Conservation (phyloP, 2,329 filamentous ascomycete genomes). For the Myriangium duriaei region DNA sequence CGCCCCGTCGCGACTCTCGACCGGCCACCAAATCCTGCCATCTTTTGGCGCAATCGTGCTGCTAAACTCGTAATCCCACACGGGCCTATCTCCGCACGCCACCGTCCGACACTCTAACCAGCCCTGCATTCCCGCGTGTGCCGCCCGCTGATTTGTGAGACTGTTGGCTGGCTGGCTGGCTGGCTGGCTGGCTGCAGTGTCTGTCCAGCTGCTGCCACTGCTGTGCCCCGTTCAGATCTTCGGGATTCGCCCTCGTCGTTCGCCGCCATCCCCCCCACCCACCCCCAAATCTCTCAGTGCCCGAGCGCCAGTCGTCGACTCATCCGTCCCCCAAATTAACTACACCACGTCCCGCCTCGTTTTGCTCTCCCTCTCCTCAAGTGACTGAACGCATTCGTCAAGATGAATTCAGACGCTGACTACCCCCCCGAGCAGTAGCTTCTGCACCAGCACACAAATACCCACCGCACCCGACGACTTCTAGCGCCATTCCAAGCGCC, state of each 20-base stretch:
- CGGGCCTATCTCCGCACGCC: no score
- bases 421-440: conserved; percentile 8
- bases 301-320: background rate
- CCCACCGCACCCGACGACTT: no score
- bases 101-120: no score
- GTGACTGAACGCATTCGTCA: background rate
- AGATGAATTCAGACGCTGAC: conserved; percentile 6
- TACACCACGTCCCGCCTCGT: background rate
- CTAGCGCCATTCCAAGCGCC: background rate
- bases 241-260: background rate
- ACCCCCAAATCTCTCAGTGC: no score
- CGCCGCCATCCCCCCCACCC: background rate
- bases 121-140: no score
- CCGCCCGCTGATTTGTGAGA: no score
- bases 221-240: no score
- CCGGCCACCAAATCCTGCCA: background rate
- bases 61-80: no score
- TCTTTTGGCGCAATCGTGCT: no score
- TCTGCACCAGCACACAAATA: conserved; percentile 1
- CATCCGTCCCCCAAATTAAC: background rate
- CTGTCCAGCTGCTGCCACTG: no score
- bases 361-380: background rate
- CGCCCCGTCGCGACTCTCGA: background rate
- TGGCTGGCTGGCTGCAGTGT: no score
- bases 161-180: no score